phyloP scores from a whole-genome alignment of 192 early-diverging fungal genomes.

The Lobulomyces angularis region DNA sequence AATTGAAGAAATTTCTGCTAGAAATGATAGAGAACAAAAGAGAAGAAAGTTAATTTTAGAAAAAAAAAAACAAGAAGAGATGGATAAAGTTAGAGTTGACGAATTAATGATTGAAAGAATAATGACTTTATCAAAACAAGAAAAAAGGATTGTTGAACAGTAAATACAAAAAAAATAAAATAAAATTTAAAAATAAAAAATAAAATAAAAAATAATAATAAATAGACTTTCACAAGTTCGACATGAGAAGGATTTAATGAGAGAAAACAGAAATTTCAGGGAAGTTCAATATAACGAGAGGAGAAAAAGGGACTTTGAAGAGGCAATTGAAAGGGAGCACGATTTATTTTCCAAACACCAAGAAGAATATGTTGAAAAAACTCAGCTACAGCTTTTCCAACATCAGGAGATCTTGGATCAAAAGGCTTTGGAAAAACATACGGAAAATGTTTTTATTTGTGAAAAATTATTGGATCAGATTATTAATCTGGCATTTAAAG shows the following conservation, averaged over 20 bases:
- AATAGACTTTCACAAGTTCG: constrained; percentile 35
- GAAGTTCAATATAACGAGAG: constrained; percentile 42
- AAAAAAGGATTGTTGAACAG: constrained; percentile 48
- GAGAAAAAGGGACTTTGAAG: constrained; percentile 43
- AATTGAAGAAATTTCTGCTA: constrained; percentile 29
- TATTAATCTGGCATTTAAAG: constrained; percentile 34
- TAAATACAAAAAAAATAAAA: constrained; percentile 37
- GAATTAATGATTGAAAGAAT: constrained; percentile 29
- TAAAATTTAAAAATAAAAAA: constrained; percentile 41
- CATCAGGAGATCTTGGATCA: constrained; percentile 33
- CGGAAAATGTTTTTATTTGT: constrained; percentile 10
- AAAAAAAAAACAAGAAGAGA: constrained; percentile 32
- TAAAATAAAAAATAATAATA: too few relatives aligned
- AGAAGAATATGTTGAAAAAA: constrained; percentile 28
- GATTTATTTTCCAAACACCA: constrained; percentile 10
- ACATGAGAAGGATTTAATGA: constrained; percentile 45
- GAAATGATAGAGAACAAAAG: constrained; percentile 36
- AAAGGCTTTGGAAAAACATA: constrained; percentile 21
- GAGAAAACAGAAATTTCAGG: constrained; percentile 30
- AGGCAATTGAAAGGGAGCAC: constrained; percentile 34
- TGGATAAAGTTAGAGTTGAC: constrained; percentile 27
- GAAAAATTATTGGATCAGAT: constrained; percentile 29
- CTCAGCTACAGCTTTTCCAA: constrained; percentile 28
- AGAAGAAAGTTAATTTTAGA: constrained; percentile 34
- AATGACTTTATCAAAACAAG: constrained; percentile 45